Base-by-base conservation (phyloP, 495 filamentous ascomycete species). In the Lepidopterella palustris region DNA sequence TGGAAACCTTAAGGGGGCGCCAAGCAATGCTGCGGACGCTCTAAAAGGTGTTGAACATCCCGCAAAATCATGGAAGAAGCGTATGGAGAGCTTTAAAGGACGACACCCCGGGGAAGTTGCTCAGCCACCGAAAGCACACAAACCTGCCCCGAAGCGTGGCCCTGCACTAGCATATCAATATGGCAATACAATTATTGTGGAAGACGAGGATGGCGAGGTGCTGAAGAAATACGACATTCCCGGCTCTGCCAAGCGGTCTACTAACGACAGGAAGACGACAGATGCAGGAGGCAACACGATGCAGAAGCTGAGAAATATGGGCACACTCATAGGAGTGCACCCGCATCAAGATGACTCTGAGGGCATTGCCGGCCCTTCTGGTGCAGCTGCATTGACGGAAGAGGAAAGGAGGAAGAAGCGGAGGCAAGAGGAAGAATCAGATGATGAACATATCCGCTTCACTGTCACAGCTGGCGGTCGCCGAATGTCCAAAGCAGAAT, bases 201-300 rank as follows among this genome's bases (percentile, higher is more conserved):
- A 99, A 73, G 92, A 99, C 65, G 91, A 92, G 70, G 88, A 96
- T 69, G 95, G 95, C 27, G 95, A 99, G 68, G 95, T 99, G 11
- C 82, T 99, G 71, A 95, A 95, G 78, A 95, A 93, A 59, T 97
- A 96, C 71, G 89, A 95, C 54, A 85, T 97, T 27, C 87, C 91
- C 10, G 66, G 78, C 3, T 68, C 63, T 48, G 69, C 31, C 58
- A 72, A 63, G 61, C 68, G 69, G 59, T 26, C 61, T 20, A 51
- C 57, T 2, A 57, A 55, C 26, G 53, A 63, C 42, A 53, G 61
- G 28, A 52, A 68, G n/a, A 65, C 65, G 31, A 63, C 66, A 45
- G 69, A 73, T 5, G 71, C 71, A 5, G 71, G 66, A 10, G 39
- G 55, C 58, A 40, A 64, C 28, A 66, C 82, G 21, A 73, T 80